Base-by-base conservation (phyloP, 768 basidiomycete species). In the Dentipellis fragilis region DNA sequence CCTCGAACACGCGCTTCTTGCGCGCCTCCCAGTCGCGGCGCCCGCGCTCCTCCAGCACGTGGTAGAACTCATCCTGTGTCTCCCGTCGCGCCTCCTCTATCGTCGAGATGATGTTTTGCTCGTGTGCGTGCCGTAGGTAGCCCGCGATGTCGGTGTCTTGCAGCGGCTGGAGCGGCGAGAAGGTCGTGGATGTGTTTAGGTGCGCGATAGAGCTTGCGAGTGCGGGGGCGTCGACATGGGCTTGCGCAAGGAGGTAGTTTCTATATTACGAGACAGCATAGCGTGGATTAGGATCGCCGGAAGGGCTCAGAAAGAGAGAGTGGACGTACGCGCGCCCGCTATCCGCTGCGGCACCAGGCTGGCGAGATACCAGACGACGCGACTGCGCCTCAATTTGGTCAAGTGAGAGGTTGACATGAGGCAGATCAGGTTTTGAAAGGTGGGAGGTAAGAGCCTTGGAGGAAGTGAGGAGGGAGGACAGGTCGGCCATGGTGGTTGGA, bases 321-420 rank as follows among this genome's bases (percentile, higher is more conserved):
- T 35, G 53, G 10, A 70, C 86, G 58, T 68, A 88, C 89, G 85
- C 88, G 75, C 84, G 80, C 65, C 85, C 84, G 8, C 79, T 72
- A 68, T 89, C 88, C 40, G 75, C 76, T 0, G 85, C 75, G 17
- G 79, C 69, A 29, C 76, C 79, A 5, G 81, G 79, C 64, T 87
- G 85, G 45, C 84, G 79, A 21, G 87, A 81, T 4, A 88, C 84
- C 22, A 97, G 83, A 42, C 87, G 78, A 17, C 93, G 80, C 2
- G 91, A 93, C 71, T 95, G 92, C 0, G 87, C 84, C 68, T 98
- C 95, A 59, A 99, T 89, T 72, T 97, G 92, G 69, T 95, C 93
- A 35, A 98, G 79, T 1, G 92, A 90, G 55, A 95, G 84, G 55
- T 88, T 82, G 45, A 99, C 85, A 2, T 87, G 80, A 10, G 95